Conservation (phyloP, 2,329 filamentous ascomycete species). For the Neonectria sp. region DNA sequence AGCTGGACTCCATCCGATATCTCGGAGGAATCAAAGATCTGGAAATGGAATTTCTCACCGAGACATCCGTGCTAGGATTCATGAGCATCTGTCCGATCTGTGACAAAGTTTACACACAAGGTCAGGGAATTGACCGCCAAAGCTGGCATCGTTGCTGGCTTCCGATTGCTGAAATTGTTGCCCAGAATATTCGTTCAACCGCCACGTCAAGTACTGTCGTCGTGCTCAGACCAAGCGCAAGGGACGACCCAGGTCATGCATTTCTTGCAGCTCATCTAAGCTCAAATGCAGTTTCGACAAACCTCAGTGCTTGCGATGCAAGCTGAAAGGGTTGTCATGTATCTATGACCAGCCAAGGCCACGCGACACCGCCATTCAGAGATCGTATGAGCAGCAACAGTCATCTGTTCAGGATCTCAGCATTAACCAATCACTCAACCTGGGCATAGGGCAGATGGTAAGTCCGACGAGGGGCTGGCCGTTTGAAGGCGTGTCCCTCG, state of each 20-base stretch:
- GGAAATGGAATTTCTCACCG: not conserved
- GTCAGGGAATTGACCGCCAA: constrained; percentile 15
- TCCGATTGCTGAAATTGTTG: not conserved
- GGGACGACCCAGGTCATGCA: constrained; percentile 43
- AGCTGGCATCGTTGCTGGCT: no score
- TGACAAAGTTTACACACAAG: constrained; percentile 39
- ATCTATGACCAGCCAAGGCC: constrained; percentile 13
- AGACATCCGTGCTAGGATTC: constrained; percentile 32
- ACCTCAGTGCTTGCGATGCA: constrained; percentile 42
- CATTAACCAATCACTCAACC: not conserved
- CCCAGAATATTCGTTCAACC: constrained; percentile 42
- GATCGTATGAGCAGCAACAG: not conserved
- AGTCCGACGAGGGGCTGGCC: not conserved
- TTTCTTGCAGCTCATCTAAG: constrained; percentile 41
- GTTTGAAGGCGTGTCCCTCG: not conserved
- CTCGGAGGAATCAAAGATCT: not conserved
- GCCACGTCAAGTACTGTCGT: constrained; percentile 46
- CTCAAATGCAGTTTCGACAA: constrained; percentile 43
- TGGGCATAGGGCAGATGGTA: not conserved
- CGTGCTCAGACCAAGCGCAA: constrained; percentile 44
- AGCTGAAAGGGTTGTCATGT: constrained; percentile 33
- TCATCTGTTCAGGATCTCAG: not conserved
- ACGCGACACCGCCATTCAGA: not conserved
- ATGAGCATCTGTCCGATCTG: constrained; percentile 39
- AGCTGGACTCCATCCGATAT: not conserved